Conservation (phyloP, 169 alveolate genomes). For the Babesia divergens region DNA sequence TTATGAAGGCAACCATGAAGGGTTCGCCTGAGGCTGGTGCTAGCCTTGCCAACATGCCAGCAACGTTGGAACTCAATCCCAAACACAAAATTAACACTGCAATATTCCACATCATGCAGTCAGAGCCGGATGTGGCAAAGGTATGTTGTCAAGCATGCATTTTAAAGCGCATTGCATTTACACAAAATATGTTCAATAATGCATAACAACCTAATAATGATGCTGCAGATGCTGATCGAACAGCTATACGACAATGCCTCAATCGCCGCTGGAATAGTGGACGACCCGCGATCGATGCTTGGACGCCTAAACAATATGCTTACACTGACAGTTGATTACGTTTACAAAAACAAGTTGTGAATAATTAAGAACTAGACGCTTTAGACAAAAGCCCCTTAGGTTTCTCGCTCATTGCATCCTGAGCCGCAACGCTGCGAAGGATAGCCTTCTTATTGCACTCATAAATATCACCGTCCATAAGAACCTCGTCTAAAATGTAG, state of each 20-base stretch:
- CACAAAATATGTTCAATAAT: background rate
- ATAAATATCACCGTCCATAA: slow-evolving; percentile 88
- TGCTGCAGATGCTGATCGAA: slow-evolving; percentile 48
- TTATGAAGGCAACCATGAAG: slow-evolving; percentile 80
- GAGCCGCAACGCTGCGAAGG: slow-evolving; percentile 88
- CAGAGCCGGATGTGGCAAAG: slow-evolving; percentile 76
- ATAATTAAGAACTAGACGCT: background rate
- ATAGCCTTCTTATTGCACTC: slow-evolving; percentile 93
- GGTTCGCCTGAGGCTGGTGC: slow-evolving; percentile 71
- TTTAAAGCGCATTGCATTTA: background rate
- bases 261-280: slow-evolving; percentile 89
- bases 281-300: slow-evolving; percentile 86
- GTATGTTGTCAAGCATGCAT: slow-evolving; percentile 6
- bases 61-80: slow-evolving; percentile 82
- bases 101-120: slow-evolving; percentile 68
- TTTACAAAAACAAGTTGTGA: slow-evolving; percentile 65
- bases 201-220: background rate
- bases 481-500: slow-evolving; percentile 84
- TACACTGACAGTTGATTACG: slow-evolving; percentile 74
- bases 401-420: slow-evolving; percentile 93
- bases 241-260: slow-evolving; percentile 88
- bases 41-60: slow-evolving; percentile 70
- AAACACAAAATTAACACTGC: slow-evolving; percentile 70
- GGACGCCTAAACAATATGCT: slow-evolving; percentile 79
- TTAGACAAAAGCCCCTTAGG: slow-evolving; percentile 65